These are phyloP conservation scores for Polytrichum formosum DNA, from an alignment of 225 moss, liverwort and hornwort genomes.

Conservation along the genomic window DNA sequence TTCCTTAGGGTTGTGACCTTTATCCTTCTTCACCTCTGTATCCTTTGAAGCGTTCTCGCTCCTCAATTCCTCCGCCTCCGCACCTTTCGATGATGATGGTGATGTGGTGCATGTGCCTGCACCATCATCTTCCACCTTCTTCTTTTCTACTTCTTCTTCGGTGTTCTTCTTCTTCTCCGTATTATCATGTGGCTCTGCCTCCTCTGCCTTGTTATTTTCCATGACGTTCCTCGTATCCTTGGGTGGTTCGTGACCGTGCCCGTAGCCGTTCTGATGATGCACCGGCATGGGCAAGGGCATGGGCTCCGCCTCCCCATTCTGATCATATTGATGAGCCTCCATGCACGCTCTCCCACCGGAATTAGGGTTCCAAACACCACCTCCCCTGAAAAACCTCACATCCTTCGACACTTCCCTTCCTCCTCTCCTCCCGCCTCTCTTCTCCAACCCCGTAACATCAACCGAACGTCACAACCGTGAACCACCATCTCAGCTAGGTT, in stretches of 20 bases:
- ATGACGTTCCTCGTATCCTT: conserved; percentile 7
- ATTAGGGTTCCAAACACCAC: conserved; percentile 31
- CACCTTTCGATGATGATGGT: background rate
- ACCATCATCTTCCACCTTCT: background rate
- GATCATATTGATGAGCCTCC: conserved; percentile 18
- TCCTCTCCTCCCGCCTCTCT: background rate
- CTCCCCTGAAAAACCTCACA: background rate
- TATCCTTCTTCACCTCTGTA: conserved; percentile 29
- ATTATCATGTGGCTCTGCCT: conserved; percentile 29
- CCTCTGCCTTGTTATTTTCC: conserved; percentile 9
- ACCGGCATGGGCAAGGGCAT: background rate
- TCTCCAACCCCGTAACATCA: background rate
- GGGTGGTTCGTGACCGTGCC: conserved; percentile 4
- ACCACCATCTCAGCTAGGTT: no score
- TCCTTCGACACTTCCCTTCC: no score
- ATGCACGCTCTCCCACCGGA: conserved; percentile 11
- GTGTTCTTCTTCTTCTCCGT: conserved; percentile 7
- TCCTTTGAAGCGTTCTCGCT: conserved; percentile 17
- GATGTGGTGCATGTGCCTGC: no score
- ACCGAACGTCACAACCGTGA: no score
- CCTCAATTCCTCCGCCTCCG: conserved; percentile 19
- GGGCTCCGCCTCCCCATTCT: conserved; percentile 27
- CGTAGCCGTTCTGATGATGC: conserved; percentile 9
- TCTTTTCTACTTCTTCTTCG: conserved; percentile 20
- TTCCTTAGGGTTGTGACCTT: conserved; percentile 16